Percentiles rank a stretch among this genome's conserved stretches.
phyloP scores from a whole-genome alignment of 805 yeast genomes.

The Myxozyma nipponensis region DNA sequence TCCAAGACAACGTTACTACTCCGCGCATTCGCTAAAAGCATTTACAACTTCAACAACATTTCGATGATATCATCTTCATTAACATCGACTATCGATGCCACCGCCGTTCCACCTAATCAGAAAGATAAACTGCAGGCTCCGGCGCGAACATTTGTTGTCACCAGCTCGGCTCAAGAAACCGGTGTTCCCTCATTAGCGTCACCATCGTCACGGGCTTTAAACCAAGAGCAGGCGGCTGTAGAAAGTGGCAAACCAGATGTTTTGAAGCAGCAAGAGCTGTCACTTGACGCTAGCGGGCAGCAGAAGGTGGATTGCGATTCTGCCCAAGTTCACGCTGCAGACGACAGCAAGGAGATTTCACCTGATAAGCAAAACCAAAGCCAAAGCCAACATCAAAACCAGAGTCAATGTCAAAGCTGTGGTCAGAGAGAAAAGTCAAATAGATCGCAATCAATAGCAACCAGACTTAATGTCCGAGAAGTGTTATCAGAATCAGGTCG shows the following conservation, averaged over 20 bases:
- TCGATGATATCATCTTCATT: conserved; percentile 7
- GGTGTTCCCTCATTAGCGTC: neutral
- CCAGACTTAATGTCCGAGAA: conserved; percentile 18
- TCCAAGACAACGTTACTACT: conserved; percentile 22
- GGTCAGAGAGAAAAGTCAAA: neutral
- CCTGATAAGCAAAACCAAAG: too few species aligned
- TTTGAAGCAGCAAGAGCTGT: neutral
- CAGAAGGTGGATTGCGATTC: too few species aligned
- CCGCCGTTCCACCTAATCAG: neutral
- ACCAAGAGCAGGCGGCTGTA: neutral
- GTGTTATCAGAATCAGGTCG: conserved; percentile 5
- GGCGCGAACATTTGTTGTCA: neutral
- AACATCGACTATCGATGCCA: neutral
- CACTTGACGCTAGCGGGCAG: neutral
- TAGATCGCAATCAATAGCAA: conserved; percentile 16
- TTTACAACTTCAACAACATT: conserved; percentile 20
- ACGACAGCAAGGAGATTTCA: neutral
- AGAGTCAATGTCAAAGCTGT: neutral
- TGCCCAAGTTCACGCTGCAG: neutral
- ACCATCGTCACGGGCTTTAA: neutral
- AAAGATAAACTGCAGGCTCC: neutral
- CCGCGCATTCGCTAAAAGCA: conserved; percentile 23
- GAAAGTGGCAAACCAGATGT: neutral
- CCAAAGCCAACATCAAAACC: too few species aligned
- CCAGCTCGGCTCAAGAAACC: neutral